Conservation (phyloP, 805 yeast genomes). For the Metschnikowia corniflorae region DNA sequence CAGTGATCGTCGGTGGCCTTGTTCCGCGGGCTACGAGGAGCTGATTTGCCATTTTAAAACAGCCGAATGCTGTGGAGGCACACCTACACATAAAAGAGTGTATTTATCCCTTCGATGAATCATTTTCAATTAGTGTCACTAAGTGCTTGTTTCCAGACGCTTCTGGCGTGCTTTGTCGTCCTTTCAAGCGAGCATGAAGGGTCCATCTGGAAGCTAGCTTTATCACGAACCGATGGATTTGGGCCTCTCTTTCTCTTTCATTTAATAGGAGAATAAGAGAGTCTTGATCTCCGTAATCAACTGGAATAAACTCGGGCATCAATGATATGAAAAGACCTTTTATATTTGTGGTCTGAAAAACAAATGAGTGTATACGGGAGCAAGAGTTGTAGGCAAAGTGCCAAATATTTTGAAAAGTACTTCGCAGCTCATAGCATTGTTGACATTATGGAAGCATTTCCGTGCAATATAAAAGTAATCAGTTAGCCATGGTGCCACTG, state of each 20-base stretch:
- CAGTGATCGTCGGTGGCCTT: neutral
- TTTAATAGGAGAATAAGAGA: neutral
- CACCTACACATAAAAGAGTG: neutral
- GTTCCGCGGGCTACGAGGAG: slow-evolving; percentile 1
- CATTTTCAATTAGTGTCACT: neutral
- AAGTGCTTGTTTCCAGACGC: neutral
- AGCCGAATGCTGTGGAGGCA: neutral
- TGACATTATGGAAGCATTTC: too few species aligned
- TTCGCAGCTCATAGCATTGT: too few species aligned
- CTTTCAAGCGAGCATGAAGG: neutral
- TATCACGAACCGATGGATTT: neutral
- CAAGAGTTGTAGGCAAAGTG: too few species aligned
- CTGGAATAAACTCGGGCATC: neutral
- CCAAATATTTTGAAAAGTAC: too few species aligned
- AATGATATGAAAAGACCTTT: neutral
- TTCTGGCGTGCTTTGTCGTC: slow-evolving; percentile 1
- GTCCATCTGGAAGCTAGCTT: neutral
- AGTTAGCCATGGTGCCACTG: too few species aligned
- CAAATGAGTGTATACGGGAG: too few species aligned
- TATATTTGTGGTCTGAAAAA: neutral
- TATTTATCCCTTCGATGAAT: neutral
- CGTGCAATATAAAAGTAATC: too few species aligned
- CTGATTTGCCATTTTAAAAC: slow-evolving; percentile 1
- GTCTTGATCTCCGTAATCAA: neutral
- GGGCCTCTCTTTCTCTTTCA: neutral